Base-by-base conservation (phyloP, 305 asterid genomes). In the Euphrasia arctica region DNA sequence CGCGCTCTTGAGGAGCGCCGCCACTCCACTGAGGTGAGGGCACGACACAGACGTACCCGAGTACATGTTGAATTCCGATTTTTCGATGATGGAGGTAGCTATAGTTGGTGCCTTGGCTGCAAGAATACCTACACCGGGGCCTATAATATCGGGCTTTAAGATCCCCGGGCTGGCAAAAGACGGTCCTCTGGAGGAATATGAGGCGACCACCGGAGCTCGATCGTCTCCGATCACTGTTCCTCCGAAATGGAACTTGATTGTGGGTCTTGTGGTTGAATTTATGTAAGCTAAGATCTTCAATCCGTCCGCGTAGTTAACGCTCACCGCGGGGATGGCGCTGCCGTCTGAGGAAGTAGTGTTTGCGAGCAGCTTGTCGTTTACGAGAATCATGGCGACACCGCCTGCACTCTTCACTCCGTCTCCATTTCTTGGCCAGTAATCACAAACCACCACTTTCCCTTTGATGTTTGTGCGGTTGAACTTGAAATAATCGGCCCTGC, bases 11-110 rank as follows among this genome's bases (percentile, higher is more conserved):
- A 25, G 57, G 29, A 51, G 11, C 2, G 89, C 89, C 0, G 79
- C 85, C 1, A 80, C 60, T 0, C 89, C 85, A 5, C 87, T 77
- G 0, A 85, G 83, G 54, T 82, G 89, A 27, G 89, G 89, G 67
- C 87, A 85, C 2, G 92, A 34, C 83, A 82, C 79, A 2, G 89
- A 82, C 1, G 92, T 85, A 0, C 87, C 84, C 27, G 27, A 0
- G 85, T 79, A 2, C 54, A 25, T 25, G 27, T 25, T 25, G 27
- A 25, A 25, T 25, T 9, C 57, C 7, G 79, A 18, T 18, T 18
- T 18, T 18, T 18, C 22, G 1, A 18, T 18, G 22, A 18, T 1
- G 22, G 22, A 18, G 22, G 22, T 18, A 18, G 22, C 85, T 0
- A 77, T 58, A 0, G 88, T 74, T 1, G 32, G 4, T 0, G 64